Evolutionary conservation across 2,329 filamentous ascomycete genomes (phyloP).

Genomic region (Meredithiella fracta): DNA sequence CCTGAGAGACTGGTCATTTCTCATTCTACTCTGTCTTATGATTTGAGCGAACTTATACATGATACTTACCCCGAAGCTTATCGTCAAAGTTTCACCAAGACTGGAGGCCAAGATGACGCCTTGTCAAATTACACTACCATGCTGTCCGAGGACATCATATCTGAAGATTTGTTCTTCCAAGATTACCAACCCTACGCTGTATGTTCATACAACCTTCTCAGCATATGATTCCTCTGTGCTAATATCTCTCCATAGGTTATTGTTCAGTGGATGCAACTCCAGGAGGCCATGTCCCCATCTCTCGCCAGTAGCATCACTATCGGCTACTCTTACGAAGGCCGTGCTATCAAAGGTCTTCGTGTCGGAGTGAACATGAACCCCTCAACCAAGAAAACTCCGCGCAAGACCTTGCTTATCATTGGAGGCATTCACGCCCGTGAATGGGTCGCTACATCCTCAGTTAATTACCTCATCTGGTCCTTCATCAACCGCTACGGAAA

Average conservation of each 20-base stretch:
- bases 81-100: constrained; percentile 1
- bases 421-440: constrained; percentile 87
- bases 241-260: constrained; percentile 30
- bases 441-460: constrained; percentile 88
- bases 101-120: neutral
- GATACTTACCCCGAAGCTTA: constrained; percentile 47
- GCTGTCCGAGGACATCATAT: neutral
- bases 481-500: constrained; percentile 73
- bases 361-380: constrained; percentile 39
- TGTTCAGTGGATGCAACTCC: constrained; percentile 76
- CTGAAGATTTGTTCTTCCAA: constrained; percentile 73
- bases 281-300: constrained; percentile 77
- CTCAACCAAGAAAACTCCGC: constrained; percentile 28
- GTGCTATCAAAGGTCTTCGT: constrained; percentile 67
- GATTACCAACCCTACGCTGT: constrained; percentile 77
- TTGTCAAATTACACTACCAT: neutral
- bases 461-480: constrained; percentile 79
- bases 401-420: constrained; percentile 65
- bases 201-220: neutral
- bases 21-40: constrained; percentile 61
- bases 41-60: constrained; percentile 61
- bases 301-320: constrained; percentile 59
- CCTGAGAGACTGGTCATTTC: constrained; percentile 55
- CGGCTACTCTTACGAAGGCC: constrained; percentile 75
- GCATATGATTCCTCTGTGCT: constrained; percentile 7